Evolutionary conservation across 2,329 filamentous ascomycete genomes (phyloP).

Genomic region (Aspergillus amoenus): DNA sequence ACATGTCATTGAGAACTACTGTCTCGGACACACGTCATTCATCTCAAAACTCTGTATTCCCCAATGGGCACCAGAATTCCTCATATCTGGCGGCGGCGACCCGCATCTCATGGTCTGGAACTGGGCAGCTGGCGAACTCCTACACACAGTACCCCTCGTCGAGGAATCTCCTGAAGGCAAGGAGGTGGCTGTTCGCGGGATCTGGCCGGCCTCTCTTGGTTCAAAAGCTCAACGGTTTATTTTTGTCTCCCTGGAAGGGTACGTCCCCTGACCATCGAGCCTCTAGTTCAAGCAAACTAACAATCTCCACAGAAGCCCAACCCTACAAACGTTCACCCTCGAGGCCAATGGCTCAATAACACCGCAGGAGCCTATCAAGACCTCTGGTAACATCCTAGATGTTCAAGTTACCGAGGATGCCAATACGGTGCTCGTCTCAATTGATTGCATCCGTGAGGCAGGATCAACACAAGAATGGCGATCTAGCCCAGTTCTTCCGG

Average conservation of each 20-base stretch:
- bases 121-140: constrained; percentile 57
- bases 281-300: background rate
- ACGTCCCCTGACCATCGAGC: constrained; percentile 26
- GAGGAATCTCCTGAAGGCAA: constrained; percentile 19
- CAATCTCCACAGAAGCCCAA: constrained; percentile 61
- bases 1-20: constrained; percentile 86
- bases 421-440: constrained; percentile 47
- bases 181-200: constrained; percentile 51
- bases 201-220: constrained; percentile 44
- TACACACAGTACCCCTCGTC: constrained; percentile 32
- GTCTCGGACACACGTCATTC: constrained; percentile 84
- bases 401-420: constrained; percentile 36
- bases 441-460: constrained; percentile 54
- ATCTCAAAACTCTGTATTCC: constrained; percentile 73
- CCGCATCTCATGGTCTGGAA: constrained; percentile 77
- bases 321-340: constrained; percentile 66
- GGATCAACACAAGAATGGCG: constrained; percentile 49
- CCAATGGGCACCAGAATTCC: constrained; percentile 52
- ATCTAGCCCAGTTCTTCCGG: constrained; percentile 18
- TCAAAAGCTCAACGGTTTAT: constrained; percentile 28
- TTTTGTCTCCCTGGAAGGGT: constrained; percentile 61
- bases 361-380: constrained; percentile 51
- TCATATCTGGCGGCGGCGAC: constrained; percentile 88
- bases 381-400: constrained; percentile 67
- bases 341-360: constrained; percentile 51